Evolutionary conservation across 73 alveolate genomes (phyloP), one percentile per base, ranked within the genome.

Genomic region (Paramecium pentaurelia): DNA sequence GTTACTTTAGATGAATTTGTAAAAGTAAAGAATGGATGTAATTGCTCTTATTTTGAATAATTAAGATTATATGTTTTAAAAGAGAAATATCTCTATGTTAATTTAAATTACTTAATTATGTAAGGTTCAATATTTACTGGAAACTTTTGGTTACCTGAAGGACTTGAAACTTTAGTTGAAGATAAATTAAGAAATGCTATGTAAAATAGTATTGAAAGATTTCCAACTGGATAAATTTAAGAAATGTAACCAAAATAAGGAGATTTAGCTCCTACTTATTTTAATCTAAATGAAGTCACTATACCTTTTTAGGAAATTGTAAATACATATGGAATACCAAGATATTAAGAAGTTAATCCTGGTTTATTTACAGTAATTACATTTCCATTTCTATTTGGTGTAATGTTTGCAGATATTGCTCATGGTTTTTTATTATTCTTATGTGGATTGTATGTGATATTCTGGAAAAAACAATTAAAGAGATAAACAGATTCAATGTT

Each of bases 321-420:
- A 7, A 96, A 97, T 92, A 98, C 99, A n/a, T 98, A 98, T 93
- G 99, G 99, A 16, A 92, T 98, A 30, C 99, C 99, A 4, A 94
- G 97, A 44, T 98, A 98, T 94, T 96, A 97, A 94, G 99, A 98
- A 95, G 98, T 97, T 51, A 98, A 98, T 90, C 99, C 99, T 11
- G 99, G 99, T 34, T 38, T 97, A 45, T 98, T 98, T 86, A 93
- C 99, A 10, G 93, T 96, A 36, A 97, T 98, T 36, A 96, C 99
- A 28, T 98, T 98, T 87, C 99, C 99, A 30, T 97, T 98, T 93
- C 92, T 98, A 86, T 98, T 98, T 86, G 99, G 99, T 16, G 96
- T 98, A 7, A 98, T 98, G 99, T 98, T 98, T 95, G 99, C 99
- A 4, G 98, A 96, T 92, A 92, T 96, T 22, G 97, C 96, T 27